phyloP scores from a whole-genome alignment of 2,329 filamentous ascomycete species.

The Reticulascus tulasneorum region DNA sequence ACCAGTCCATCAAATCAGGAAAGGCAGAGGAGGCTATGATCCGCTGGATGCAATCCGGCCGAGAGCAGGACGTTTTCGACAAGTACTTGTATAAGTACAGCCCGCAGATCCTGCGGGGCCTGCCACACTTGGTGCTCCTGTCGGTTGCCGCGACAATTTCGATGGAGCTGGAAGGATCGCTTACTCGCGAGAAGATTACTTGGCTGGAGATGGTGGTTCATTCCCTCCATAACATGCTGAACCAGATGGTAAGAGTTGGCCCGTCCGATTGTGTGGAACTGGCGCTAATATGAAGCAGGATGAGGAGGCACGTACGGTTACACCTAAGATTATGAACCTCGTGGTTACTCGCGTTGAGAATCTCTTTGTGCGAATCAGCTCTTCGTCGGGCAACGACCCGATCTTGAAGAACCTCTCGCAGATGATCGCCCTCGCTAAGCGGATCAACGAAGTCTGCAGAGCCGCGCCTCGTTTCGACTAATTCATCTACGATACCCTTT shows the following conservation, averaged over 20 bases:
- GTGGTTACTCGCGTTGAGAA: conserved; percentile 50
- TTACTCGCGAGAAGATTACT: conserved; percentile 51
- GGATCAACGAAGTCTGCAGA: conserved; percentile 22
- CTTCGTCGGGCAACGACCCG: conserved; percentile 41
- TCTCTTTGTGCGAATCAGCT: conserved; percentile 47
- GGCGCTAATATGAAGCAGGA: conserved; percentile 37
- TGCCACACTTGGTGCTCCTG: conserved; percentile 59
- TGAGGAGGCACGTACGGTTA: conserved; percentile 49
- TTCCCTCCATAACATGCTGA: conserved; percentile 44
- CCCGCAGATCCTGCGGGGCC: conserved; percentile 48
- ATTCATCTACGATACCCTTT: conserved; percentile 2
- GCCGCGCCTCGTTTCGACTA: conserved; percentile 5
- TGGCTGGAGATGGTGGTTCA: conserved; percentile 60
- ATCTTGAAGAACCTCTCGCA: conserved; percentile 43
- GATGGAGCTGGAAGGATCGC: conserved; percentile 51
- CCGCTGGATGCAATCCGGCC: conserved; percentile 62
- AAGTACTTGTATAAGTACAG: conserved; percentile 48
- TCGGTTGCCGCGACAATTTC: conserved; percentile 63
- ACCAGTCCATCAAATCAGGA: conserved; percentile 56
- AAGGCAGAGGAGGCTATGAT: conserved; percentile 61
- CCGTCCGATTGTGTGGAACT: not conserved
- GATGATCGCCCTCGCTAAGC: conserved; percentile 33
- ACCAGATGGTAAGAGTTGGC: conserved; percentile 47
- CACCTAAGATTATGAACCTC: conserved; percentile 53
- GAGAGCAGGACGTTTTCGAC: conserved; percentile 60